These are phyloP conservation scores for Trichoderma simmonsii DNA, from an alignment of 2,329 filamentous ascomycete genomes.

Conservation along the genomic window DNA sequence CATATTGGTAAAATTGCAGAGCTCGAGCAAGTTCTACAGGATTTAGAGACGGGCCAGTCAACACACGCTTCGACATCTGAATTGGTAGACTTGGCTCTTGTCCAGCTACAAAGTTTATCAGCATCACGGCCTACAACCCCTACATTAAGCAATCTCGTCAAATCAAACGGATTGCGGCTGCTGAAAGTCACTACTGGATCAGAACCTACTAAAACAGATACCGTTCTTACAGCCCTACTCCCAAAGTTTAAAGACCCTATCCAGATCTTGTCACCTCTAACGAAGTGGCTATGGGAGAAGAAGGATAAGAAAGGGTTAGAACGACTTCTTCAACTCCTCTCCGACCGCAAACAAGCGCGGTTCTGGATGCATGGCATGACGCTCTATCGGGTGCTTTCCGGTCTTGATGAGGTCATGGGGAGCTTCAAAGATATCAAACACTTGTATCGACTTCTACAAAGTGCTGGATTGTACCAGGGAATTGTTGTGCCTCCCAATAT, in stretches of 20 bases:
- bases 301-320: constrained; percentile 15
- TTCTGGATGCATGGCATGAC: constrained; percentile 22
- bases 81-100: constrained; percentile 18
- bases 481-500: constrained; percentile 20
- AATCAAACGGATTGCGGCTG: constrained; percentile 26
- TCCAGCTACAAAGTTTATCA: constrained; percentile 23
- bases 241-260: constrained; percentile 26
- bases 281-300: constrained; percentile 10
- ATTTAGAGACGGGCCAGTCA: constrained; percentile 6
- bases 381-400: constrained; percentile 19
- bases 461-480: constrained; percentile 28
- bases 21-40: constrained; percentile 17
- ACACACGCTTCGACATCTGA: not conserved
- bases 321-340: constrained; percentile 20
- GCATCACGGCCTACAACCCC: constrained; percentile 19
- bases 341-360: not conserved
- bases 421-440: constrained; percentile 24
- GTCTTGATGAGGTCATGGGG: not conserved
- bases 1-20: constrained; percentile 16
- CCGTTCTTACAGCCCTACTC: constrained; percentile 24
- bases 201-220: constrained; percentile 21
- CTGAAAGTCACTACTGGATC: constrained; percentile 24
- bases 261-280: constrained; percentile 18
- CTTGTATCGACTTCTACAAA: constrained; percentile 30
- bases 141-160: constrained; percentile 10